Percentiles rank a stretch among this genome's conserved stretches.
These are phyloP conservation scores for Euclidium syriacum DNA, from an alignment of 345 rosid species.

Conservation along the genomic window DNA sequence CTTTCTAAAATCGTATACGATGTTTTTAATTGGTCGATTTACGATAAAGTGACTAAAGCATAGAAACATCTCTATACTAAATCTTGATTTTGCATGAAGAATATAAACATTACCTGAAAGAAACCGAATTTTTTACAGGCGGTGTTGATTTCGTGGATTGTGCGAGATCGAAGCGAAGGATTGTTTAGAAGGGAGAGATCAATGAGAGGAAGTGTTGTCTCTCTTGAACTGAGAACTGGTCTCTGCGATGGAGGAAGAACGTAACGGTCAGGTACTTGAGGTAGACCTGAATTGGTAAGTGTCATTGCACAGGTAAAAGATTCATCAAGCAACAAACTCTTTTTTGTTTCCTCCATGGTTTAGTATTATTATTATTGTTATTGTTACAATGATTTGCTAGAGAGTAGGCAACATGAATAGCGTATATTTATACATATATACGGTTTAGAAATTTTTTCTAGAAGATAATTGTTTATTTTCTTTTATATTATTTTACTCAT, in stretches of 20 bases:
- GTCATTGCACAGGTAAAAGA: conserved; percentile 30
- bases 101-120: conserved; percentile 28
- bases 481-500: not conserved
- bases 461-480: conserved; percentile 4
- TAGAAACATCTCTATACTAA: not conserved
- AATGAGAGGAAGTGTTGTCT: conserved; percentile 24
- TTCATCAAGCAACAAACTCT: conserved; percentile 27
- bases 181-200: conserved; percentile 27
- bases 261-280: conserved; percentile 29
- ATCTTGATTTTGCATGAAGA: conserved; percentile 4
- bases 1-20: conserved; percentile 14
- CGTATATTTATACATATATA: conserved; percentile 9
- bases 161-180: conserved; percentile 14
- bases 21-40: conserved; percentile 16
- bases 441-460: not conserved
- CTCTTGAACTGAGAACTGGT: conserved; percentile 18
- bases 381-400: not conserved
- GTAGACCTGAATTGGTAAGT: conserved; percentile 26
- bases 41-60: conserved; percentile 2
- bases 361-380: not conserved
- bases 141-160: conserved; percentile 6
- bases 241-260: conserved; percentile 30
- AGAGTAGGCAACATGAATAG: conserved; percentile 19
- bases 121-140: conserved; percentile 33
- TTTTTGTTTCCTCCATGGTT: conserved; percentile 22